These are phyloP conservation scores for Guadua angustifolia DNA, from an alignment of 176 grass and related monocot species.

Conservation along the genomic window DNA sequence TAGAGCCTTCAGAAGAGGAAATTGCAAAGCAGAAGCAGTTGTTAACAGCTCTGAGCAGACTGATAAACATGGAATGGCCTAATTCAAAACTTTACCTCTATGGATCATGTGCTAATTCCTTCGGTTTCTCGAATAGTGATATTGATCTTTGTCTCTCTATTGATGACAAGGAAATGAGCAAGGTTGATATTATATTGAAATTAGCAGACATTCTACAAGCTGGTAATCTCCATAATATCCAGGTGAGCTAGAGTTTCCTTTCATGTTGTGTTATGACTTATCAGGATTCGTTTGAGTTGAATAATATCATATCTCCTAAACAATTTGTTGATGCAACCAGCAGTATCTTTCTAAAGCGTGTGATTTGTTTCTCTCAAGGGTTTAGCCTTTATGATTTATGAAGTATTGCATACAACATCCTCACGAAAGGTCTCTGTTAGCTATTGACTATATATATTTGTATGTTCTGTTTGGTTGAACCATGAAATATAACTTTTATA, in stretches of 20 bases:
- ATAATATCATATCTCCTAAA: constrained; percentile 22
- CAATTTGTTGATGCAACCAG: constrained; percentile 3
- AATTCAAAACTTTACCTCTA: constrained; percentile 77
- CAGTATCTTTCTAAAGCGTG: constrained; percentile 27
- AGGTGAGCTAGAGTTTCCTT: constrained; percentile 57
- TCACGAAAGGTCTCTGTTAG: not conserved
- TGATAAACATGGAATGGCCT: constrained; percentile 88
- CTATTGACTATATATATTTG: constrained; percentile 1
- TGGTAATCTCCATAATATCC: constrained; percentile 87
- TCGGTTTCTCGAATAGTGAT: constrained; percentile 92
- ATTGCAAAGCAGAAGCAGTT: constrained; percentile 78
- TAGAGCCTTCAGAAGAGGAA: constrained; percentile 84
- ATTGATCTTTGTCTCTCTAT: constrained; percentile 93
- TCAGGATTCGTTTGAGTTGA: constrained; percentile 27
- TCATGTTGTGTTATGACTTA: constrained; percentile 24
- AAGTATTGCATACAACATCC: not conserved
- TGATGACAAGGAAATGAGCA: constrained; percentile 66
- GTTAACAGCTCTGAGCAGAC: constrained; percentile 60
- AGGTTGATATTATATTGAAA: constrained; percentile 88
- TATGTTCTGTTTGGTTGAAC: not conserved
- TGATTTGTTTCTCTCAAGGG: not conserved
- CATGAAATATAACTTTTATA: constrained; percentile 15
- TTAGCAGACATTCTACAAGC: constrained; percentile 81
- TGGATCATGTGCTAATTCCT: constrained; percentile 94
- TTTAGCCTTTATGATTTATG: constrained; percentile 10